A percentile compares a stretch with the other conserved stretches of the same genome.
Evolutionary conservation across 1,284 basidiomycete genomes (phyloP).

Genomic region (Kalmanozyma brasiliensis): DNA sequence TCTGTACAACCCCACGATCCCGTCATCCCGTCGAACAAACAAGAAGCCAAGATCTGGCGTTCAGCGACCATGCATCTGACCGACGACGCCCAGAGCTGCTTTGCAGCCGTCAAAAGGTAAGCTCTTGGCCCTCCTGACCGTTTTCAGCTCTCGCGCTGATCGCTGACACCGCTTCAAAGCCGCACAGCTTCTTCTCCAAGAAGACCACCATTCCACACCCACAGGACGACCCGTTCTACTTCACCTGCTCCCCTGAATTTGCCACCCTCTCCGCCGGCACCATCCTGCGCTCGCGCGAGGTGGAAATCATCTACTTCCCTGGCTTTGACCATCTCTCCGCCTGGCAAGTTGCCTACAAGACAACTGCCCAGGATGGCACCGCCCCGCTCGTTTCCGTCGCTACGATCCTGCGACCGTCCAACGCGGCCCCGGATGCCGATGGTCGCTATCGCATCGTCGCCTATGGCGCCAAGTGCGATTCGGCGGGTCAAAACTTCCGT

Average conservation of each 20-base stretch:
- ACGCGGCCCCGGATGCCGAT: slow-evolving; percentile 23
- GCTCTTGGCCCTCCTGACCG: background rate
- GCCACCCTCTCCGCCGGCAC: slow-evolving; percentile 29
- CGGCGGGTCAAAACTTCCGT: slow-evolving; percentile 38
- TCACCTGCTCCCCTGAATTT: slow-evolving; percentile 20
- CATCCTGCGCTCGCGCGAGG: slow-evolving; percentile 44
- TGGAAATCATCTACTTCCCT: slow-evolving; percentile 46
- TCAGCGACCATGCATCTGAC: slow-evolving; percentile 4
- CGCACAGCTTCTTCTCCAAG: slow-evolving; percentile 28
- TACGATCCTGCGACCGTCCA: slow-evolving; percentile 45
- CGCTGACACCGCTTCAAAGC: background rate
- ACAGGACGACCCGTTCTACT: slow-evolving; percentile 55
- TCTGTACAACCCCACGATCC: too few species aligned
- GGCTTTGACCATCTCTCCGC: slow-evolving; percentile 44
- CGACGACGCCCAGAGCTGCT: slow-evolving; percentile 31
- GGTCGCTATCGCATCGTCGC: slow-evolving; percentile 31
- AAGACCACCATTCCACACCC: slow-evolving; percentile 22
- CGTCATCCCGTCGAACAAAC: too few species aligned
- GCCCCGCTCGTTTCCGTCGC: slow-evolving; percentile 45
- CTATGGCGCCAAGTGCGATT: slow-evolving; percentile 48
- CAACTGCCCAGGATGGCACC: slow-evolving; percentile 43
- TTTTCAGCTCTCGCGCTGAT: background rate
- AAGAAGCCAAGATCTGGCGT: too few species aligned
- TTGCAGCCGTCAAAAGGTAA: slow-evolving; percentile 25
- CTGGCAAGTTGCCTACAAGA: slow-evolving; percentile 55